phyloP scores from a whole-genome alignment of 129 eudicot species.

The Helichrysum umbraculigerum region DNA sequence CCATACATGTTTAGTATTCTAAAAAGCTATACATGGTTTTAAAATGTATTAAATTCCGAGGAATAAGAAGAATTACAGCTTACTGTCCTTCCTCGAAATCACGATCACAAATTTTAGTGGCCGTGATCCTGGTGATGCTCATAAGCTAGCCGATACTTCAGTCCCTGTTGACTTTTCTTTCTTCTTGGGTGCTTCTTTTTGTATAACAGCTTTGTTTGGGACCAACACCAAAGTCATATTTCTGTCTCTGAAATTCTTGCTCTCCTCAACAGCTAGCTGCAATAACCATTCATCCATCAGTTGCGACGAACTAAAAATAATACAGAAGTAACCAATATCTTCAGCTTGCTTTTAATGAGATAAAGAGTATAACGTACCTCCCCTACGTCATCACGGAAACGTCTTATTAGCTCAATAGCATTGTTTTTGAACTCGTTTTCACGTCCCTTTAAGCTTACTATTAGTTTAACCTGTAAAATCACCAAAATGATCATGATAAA shows the following conservation, averaged over 20 bases:
- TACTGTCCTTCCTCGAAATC: constrained; percentile 18
- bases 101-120: neutral
- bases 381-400: constrained; percentile 81
- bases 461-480: constrained; percentile 68
- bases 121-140: constrained; percentile 29
- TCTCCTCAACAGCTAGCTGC: constrained; percentile 87
- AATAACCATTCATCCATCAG: constrained; percentile 10
- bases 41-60: constrained; percentile 27
- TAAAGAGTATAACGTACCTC: constrained; percentile 53
- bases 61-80: constrained; percentile 14
- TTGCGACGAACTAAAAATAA: too few relatives aligned
- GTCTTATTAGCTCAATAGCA: constrained; percentile 76
- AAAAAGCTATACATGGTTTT: constrained; percentile 48
- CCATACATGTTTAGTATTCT: constrained; percentile 27
- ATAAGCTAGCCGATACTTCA: constrained; percentile 33
- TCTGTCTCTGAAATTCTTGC: constrained; percentile 67
- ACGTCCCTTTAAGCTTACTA: constrained; percentile 84
- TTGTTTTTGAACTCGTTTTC: constrained; percentile 71
- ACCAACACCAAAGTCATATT: constrained; percentile 65
- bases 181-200: constrained; percentile 69
- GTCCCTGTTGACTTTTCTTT: constrained; percentile 38
- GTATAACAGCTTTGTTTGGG: constrained; percentile 72
- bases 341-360: neutral
- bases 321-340: neutral
- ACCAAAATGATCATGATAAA: constrained; percentile 21